phyloP scores from a whole-genome alignment of 2,329 filamentous ascomycete species.

The Fusarium sp. region DNA sequence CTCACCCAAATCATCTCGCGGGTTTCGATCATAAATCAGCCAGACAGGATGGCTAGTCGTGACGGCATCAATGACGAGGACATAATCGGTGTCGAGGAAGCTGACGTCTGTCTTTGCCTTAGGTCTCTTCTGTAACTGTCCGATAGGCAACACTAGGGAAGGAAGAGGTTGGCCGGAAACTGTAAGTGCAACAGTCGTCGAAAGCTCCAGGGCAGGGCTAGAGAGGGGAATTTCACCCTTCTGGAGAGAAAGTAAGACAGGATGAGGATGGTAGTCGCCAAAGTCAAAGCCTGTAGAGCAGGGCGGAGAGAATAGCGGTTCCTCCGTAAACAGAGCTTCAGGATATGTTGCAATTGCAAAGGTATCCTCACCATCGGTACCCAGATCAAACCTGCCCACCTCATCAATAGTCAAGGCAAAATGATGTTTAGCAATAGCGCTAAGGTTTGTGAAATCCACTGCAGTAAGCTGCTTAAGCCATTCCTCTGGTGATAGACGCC shows the following conservation, averaged over 20 bases:
- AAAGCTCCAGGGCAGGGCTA: background rate
- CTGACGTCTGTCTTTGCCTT: too few relatives aligned
- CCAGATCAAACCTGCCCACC: fast-evolving
- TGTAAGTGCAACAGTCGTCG: fast-evolving
- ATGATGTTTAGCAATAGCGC: background rate
- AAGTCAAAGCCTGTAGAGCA: background rate
- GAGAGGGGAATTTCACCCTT: fast-evolving
- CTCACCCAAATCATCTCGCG: fast-evolving
- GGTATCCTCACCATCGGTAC: fast-evolving
- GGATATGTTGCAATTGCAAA: background rate
- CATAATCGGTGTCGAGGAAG: background rate
- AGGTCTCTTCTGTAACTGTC: background rate
- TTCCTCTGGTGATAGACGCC: background rate
- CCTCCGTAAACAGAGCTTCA: background rate
- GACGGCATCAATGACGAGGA: background rate
- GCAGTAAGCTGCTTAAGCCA: background rate
- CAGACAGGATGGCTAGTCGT: background rate
- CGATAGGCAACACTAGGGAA: background rate
- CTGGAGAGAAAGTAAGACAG: background rate
- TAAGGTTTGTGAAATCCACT: background rate
- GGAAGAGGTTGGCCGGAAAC: fast-evolving
- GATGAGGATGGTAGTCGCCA: background rate
- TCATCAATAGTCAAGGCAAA: fast-evolving
- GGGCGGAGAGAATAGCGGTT: background rate
- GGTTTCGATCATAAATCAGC: background rate